phyloP scores from a whole-genome alignment of 768 basidiomycete species.

The Gyrodon lividus region DNA sequence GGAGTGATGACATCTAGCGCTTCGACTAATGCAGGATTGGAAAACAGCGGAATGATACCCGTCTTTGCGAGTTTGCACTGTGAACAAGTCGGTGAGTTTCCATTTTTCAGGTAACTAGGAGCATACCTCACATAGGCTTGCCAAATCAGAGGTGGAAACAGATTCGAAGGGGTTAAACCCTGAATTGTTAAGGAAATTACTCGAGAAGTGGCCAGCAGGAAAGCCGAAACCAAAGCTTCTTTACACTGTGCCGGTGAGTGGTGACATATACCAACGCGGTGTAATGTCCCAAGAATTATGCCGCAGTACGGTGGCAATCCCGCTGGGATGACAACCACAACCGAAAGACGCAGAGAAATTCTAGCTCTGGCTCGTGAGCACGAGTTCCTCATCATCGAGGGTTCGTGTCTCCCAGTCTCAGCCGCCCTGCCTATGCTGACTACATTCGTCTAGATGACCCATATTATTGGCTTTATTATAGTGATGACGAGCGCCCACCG shows the following conservation, averaged over 20 bases:
- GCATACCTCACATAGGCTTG: slow-evolving; percentile 1
- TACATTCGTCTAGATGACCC: slow-evolving; percentile 53
- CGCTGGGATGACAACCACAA: slow-evolving; percentile 69
- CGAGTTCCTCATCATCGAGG: slow-evolving; percentile 77
- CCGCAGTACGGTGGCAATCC: slow-evolving; percentile 74
- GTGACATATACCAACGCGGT: slow-evolving; percentile 8
- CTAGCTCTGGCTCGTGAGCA: slow-evolving; percentile 64
- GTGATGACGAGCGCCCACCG: slow-evolving; percentile 52
- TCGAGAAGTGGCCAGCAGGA: too few relatives aligned
- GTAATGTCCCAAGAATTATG: not conserved
- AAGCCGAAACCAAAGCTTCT: too few relatives aligned
- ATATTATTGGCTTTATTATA: slow-evolving; percentile 67
- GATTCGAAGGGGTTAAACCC: slow-evolving; percentile 67
- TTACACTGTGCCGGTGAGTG: too few relatives aligned
- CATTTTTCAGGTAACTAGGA: not conserved
- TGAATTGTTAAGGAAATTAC: slow-evolving; percentile 50
- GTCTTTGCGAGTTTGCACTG: slow-evolving; percentile 51
- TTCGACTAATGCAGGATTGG: not conserved
- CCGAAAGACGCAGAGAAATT: slow-evolving; percentile 60
- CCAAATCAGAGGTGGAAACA: slow-evolving; percentile 59
- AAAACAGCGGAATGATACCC: slow-evolving; percentile 56
- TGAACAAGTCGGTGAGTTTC: slow-evolving; percentile 49
- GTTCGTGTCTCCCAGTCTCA: slow-evolving; percentile 28
- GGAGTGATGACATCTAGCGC: not conserved
- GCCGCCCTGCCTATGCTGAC: not conserved